Evolutionary conservation across 164 flowering plant genomes (phyloP).

Genomic region (Magnolia officinalis): DNA sequence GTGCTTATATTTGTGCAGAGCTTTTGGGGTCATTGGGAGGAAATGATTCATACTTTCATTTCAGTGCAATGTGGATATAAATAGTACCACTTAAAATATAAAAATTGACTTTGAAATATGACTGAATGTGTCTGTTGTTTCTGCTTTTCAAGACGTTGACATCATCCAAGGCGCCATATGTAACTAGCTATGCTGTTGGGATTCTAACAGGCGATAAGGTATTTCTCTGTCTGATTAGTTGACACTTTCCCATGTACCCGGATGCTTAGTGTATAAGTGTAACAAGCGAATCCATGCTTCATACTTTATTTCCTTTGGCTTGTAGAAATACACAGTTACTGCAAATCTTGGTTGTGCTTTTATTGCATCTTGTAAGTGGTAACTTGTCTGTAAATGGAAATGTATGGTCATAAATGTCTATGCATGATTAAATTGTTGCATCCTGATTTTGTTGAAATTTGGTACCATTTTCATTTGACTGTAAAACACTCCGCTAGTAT

Average conservation of each 20-base stretch:
- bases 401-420: background rate
- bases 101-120: background rate
- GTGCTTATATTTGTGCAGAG: no score
- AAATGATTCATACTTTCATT: no score
- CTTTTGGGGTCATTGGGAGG: no score
- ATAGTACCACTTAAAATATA: no score
- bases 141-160: slow-evolving; percentile 44
- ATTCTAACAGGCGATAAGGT: slow-evolving; percentile 61
- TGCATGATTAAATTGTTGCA: background rate
- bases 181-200: slow-evolving; percentile 57
- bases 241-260: background rate
- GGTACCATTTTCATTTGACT: background rate
- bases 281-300: background rate
- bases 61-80: no score
- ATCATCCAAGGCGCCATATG: slow-evolving; percentile 34
- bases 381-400: background rate
- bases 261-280: background rate
- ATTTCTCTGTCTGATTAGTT: background rate
- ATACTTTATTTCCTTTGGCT: background rate
- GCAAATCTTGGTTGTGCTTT: background rate
- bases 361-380: background rate
- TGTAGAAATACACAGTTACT: background rate
- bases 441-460: background rate
- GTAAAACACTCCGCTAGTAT: background rate
- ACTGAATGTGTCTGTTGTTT: slow-evolving; percentile 2